Conservation (phyloP, 2,329 filamentous ascomycete genomes). For the Aureobasidium melanogenum region DNA sequence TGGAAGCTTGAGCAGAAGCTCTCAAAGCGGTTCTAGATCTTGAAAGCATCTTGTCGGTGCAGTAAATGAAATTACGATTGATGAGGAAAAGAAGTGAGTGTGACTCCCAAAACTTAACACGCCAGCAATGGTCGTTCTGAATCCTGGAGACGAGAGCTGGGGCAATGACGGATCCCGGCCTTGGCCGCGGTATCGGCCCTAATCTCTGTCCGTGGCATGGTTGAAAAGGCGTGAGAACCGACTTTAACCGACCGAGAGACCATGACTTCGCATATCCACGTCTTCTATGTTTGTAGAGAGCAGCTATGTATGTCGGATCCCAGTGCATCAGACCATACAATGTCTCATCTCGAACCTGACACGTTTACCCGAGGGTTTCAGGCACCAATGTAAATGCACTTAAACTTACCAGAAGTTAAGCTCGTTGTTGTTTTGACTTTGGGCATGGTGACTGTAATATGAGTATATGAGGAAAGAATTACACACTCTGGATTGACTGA, state of each 20-base stretch:
- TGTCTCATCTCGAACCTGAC: too few species aligned
- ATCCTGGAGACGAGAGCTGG: slow-evolving; percentile 12
- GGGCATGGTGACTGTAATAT: not conserved
- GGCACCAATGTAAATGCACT: too few species aligned
- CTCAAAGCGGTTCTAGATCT: slow-evolving; percentile 14
- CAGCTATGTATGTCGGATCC: too few species aligned
- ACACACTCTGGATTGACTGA: not conserved
- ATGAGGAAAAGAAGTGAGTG: not conserved
- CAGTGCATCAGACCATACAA: too few species aligned
- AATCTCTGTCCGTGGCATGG: not conserved
- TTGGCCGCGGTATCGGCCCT: slow-evolving; percentile 13
- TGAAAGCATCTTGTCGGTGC: slow-evolving; percentile 13
- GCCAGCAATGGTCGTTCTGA: not conserved
- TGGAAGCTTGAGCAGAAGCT: slow-evolving; percentile 14
- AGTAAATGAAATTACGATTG: not conserved
- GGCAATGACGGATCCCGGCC: slow-evolving; percentile 3
- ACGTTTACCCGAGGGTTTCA: not conserved
- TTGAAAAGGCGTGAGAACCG: not conserved
- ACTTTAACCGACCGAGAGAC: not conserved
- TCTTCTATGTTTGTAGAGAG: not conserved
- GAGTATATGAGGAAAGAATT: not conserved
- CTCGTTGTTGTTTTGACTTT: not conserved
- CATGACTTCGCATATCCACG: too few species aligned
- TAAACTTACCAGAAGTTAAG: too few species aligned
- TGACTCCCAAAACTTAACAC: slow-evolving; percentile 11